Percentiles rank a stretch among this genome's conserved stretches.
Conservation (phyloP, 371 early-diverging fungal species). For the Mortierella sp. region DNA sequence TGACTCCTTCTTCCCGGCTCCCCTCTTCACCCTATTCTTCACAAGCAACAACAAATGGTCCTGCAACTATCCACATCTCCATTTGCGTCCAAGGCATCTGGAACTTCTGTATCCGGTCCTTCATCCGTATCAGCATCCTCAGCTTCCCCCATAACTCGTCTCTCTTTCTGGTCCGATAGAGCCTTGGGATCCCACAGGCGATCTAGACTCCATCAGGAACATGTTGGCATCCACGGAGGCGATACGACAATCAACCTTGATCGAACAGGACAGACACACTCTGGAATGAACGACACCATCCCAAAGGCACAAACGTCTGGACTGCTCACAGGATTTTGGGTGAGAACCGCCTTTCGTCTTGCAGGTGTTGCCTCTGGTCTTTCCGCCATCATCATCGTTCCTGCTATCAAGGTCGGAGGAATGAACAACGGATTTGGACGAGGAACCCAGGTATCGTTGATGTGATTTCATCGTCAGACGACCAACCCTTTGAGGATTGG, state of each 20-base stretch:
- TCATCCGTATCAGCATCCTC: slow-evolving; percentile 6
- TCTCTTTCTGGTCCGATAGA: slow-evolving; percentile 21
- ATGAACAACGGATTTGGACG: slow-evolving; percentile 21
- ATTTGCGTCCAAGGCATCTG: slow-evolving; percentile 3
- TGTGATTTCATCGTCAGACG: neutral
- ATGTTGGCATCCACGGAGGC: neutral
- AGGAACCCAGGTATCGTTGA: slow-evolving; percentile 26
- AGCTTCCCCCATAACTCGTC: slow-evolving; percentile 13
- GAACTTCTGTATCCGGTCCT: neutral
- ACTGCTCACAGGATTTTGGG: neutral
- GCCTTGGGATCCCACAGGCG: neutral
- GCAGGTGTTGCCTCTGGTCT: slow-evolving; percentile 18
- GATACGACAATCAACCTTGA: neutral
- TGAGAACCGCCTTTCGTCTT: slow-evolving; percentile 10
- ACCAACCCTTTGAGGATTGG: too few species aligned
- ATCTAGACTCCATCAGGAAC: neutral
- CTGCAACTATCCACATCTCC: slow-evolving; percentile 27
- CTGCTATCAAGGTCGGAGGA: slow-evolving; percentile 6
- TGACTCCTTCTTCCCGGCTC: neutral
- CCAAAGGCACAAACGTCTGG: neutral
- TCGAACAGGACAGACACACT: neutral
- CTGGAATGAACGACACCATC: neutral
- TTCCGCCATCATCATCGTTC: slow-evolving; percentile 4
- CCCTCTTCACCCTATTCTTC: neutral
- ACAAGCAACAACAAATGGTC: slow-evolving; percentile 8